Base-by-base conservation (phyloP, 1,284 basidiomycete genomes). In the Mycena sp. region DNA sequence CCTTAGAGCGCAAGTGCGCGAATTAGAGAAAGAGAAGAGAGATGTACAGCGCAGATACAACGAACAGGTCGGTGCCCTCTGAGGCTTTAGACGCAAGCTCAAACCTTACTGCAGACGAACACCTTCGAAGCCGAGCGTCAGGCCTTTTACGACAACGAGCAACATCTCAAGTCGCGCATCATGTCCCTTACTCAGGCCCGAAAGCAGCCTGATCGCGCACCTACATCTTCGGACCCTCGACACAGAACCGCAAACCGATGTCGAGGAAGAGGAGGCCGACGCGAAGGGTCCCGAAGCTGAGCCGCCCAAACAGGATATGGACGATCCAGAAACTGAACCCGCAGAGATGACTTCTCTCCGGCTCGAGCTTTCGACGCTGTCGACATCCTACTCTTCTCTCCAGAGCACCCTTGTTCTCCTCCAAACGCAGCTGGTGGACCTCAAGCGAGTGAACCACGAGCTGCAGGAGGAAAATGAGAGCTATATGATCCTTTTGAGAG, bases 391-490 rank as follows among this genome's bases (percentile, higher is more conserved):
- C 74, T 77, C 85, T 1, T 94, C 92, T 19, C 76, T 94, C 19
- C 92, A 94, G 71, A 92, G 85, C 63, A 94, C 91, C 30, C 80
- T 93, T 14, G 80, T 87, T 37, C 84, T 93, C 40, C 80, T 94
- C 43, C 92, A 93, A 75, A 85, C 86, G 1, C 91, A 94, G 70
- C 82, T 94, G 4, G 80, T 88, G 35, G 92, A 94, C 69, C 76
- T 94, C 54, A 91, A 92, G 75, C 81, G 92, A 58, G 92, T 94
- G 68, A 94, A 94, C 72, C 85, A 89, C 69, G 88, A 91, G 65
- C 73, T 94, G 41, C 92, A 94, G 75, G 95, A 98, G 74, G 95
- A 98, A 72, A 98, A 97, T 76, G 95, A 97, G 77, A 92, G 93
- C 50, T 98, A 95, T 80, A 95, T 96, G 83, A 93, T 95, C 65